Base-by-base conservation (phyloP, 805 yeast genomes). In the Saccharomycopsis capsularis region DNA sequence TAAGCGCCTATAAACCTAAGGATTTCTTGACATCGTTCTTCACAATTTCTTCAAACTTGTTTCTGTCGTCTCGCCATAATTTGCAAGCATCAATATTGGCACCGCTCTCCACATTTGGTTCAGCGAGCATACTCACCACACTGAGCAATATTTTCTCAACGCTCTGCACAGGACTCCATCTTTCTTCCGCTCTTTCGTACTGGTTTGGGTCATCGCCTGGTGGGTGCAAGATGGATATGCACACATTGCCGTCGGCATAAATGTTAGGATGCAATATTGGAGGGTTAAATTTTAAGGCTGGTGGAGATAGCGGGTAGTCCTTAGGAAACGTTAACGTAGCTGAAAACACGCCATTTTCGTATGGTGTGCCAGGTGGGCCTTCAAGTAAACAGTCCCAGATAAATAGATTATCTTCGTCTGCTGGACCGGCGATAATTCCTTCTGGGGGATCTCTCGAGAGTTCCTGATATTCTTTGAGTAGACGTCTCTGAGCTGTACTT, bases 111-210 rank as follows among this genome's bases (percentile, higher is more conserved):
- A 86, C 83, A 61, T 93, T 93, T 2, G 99, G 98, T 65, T 93
- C 96, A 23, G 97, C 95, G 53, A 93, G 73, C 97, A 93, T 90
- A 60, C 95, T 85, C 75, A 90, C 79, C 21, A 93, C 98, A 64
- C 95, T 84, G 51, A 93, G 68, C 53, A 93, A 70, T 53, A 93
- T 93, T 74, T 93, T 93, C 67, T 93, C 99, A n/a, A 93, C 90
- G 62, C 95, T 85, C 64, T 93, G 99, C 27, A 93, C 90, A 0
- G 99, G 99, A 4, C 95, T 85, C 99, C 99, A 93, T 56, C 99
- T 72, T 67, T 93, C 99, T 58, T 90, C 95, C 0, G 98, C 95
- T 27, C 86, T 68, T 65, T 93, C 99, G 67, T 93, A 93, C 74
- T 84, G 89, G 63, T 89, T 79, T 19, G 99, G 98, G 65, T 93